Base-by-base conservation (phyloP, 371 early-diverging fungal genomes). In the Zychaea mexicana region DNA sequence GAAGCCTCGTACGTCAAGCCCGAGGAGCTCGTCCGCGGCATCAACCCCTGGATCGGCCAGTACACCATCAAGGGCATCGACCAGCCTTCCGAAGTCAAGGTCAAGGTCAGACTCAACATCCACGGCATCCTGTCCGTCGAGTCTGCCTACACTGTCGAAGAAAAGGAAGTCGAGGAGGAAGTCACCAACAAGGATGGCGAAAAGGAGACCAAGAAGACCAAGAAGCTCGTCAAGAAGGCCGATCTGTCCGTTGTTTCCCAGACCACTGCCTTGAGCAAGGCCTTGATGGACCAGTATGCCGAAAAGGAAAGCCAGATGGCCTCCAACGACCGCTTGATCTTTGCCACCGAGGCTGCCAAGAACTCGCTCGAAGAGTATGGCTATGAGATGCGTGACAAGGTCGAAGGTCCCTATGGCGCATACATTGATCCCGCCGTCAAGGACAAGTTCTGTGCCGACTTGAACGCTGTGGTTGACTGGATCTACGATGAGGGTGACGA, bases 291-390 rank as follows among this genome's bases (percentile, higher is more conserved):
- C 63, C 79, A 85, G 56, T 88, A 90, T 76, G 75, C 79, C 54
- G 92, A 92, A 71, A 71, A 76, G 69, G 98, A 98, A 85, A 84
- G 81, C 71, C 88, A 91, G 69, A 97, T 98, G 97, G 75, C 79
- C 55, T 72, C 90, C 19, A 73, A 88, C 27, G 98, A 98, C 77
- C 88, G 90, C 70, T 88, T 96, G 66, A 94, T 98, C 38, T 84
- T 88, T 52, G 97, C 96, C 68, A 97, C 98, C 15, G 98, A 96
- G 78, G 88, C 93, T 65, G 88, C 89, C 77, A 92, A 94, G 83
- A 98, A 98, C 85, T 86, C 93, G 30, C 88, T 98, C 59, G 98
- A 98, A 79, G 98, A 98, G 82, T 98, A 96, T 79, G 94, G 97
- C 60, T 98, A 98, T 79, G 95, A 97, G n/a, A 92, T 90, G 66